phyloP scores from a whole-genome alignment of 2,329 filamentous ascomycete genomes.

The Colletotrichum simmondsii region DNA sequence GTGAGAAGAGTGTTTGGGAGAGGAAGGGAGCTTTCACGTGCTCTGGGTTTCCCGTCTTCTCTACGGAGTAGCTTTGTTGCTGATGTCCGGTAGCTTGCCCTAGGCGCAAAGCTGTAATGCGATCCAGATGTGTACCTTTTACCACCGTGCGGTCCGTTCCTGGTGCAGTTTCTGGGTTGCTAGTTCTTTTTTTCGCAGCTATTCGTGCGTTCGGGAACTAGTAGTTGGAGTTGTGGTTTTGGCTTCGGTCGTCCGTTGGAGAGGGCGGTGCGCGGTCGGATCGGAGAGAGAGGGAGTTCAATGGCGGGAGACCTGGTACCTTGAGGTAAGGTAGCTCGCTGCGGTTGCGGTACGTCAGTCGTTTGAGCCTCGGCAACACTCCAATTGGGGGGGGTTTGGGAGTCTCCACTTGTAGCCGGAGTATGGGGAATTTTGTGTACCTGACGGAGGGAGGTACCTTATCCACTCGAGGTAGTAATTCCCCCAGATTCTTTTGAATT shows the following conservation, averaged over 20 bases:
- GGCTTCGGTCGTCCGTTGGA: slow-evolving; percentile 23
- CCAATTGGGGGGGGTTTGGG: not conserved
- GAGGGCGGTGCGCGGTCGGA: not conserved
- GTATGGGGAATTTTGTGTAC: not conserved
- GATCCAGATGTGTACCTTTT: not conserved
- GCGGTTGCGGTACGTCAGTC: slow-evolving; percentile 27
- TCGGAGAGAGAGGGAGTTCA: not conserved
- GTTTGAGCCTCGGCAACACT: slow-evolving; percentile 26
- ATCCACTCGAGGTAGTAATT: not conserved
- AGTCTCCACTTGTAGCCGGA: slow-evolving; percentile 16
- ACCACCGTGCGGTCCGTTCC: slow-evolving; percentile 31
- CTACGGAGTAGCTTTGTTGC: not conserved
- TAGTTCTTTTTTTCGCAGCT: not conserved
- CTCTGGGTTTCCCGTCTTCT: not conserved
- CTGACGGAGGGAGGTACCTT: not conserved
- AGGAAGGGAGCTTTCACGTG: slow-evolving; percentile 16
- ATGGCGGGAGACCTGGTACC: no score
- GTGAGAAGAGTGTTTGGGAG: not conserved
- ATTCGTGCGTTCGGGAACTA: not conserved
- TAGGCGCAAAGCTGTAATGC: not conserved
- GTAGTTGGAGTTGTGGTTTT: no score
- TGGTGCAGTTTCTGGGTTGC: slow-evolving; percentile 6
- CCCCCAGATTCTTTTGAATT: not conserved
- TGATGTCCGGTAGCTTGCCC: not conserved
- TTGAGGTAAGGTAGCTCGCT: not conserved